These are phyloP conservation scores for Hypomontagnella monticulosa DNA, from an alignment of 495 filamentous ascomycete species.

Conservation along the genomic window DNA sequence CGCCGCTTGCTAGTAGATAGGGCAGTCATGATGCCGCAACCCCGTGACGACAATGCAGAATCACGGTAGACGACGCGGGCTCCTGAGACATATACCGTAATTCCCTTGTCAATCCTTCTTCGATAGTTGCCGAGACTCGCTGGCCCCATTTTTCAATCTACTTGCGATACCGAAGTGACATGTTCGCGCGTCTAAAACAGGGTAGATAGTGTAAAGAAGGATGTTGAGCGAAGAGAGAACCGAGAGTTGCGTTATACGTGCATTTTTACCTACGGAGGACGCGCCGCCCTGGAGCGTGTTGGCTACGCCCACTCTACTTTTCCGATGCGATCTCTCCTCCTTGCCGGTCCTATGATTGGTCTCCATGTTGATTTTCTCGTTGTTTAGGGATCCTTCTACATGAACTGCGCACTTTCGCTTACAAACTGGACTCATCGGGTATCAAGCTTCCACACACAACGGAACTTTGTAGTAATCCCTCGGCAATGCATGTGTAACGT, in stretches of 20 bases:
- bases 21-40: constrained; percentile 5
- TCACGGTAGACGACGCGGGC: background rate
- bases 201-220: too few relatives aligned
- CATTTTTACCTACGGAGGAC: too few relatives aligned
- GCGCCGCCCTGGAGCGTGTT: too few relatives aligned
- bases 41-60: constrained; percentile 13
- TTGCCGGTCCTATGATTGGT: too few relatives aligned
- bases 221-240: too few relatives aligned
- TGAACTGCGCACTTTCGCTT: background rate
- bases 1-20: background rate
- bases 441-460: too few relatives aligned
- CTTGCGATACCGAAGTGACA: constrained; percentile 34
- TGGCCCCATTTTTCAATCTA: constrained; percentile 29
- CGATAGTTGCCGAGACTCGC: constrained; percentile 2
- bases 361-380: background rate
- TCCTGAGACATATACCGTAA: constrained; percentile 28
- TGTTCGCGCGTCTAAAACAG: background rate
- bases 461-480: too few relatives aligned
- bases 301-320: too few relatives aligned
- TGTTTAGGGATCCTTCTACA: background rate
- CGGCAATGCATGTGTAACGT: too few relatives aligned
- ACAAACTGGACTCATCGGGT: too few relatives aligned
- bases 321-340: too few relatives aligned
- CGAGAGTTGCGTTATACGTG: background rate
- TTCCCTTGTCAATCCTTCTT: constrained; percentile 2